Percentiles rank a stretch among this genome's conserved stretches.
Conservation (phyloP, 2,329 filamentous ascomycete species). For the Mycogone perniciosa region DNA sequence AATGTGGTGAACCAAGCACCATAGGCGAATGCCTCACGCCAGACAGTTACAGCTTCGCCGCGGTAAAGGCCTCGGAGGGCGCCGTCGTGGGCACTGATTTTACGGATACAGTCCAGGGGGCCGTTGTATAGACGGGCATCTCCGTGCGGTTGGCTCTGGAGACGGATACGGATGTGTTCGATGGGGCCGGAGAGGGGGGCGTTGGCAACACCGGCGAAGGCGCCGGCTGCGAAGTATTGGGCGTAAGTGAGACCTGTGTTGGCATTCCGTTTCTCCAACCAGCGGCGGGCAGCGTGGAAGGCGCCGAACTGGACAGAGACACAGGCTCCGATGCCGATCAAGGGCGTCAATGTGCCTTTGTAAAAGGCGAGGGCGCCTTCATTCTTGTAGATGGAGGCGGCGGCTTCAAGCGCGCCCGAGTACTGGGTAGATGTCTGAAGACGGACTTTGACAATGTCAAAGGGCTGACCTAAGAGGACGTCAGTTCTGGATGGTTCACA, state of each 20-base stretch:
- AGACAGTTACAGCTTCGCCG: constrained; percentile 76
- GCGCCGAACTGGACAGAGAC: constrained; percentile 98
- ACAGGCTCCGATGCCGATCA: constrained; percentile 94
- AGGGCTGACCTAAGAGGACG: constrained; percentile 52
- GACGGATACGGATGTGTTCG: constrained; percentile 91
- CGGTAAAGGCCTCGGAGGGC: constrained; percentile 74
- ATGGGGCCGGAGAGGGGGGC: constrained; percentile 83
- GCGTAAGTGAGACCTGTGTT: constrained; percentile 59
- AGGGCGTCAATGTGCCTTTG: constrained; percentile 92
- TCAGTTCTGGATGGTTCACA: no score
- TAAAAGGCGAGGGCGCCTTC: constrained; percentile 93
- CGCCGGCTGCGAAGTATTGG: constrained; percentile 86
- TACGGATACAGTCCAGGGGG: constrained; percentile 83
- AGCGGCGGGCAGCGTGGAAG: constrained; percentile 86
- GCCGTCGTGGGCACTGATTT: constrained; percentile 61
- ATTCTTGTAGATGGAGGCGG: constrained; percentile 74
- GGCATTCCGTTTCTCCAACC: constrained; percentile 71
- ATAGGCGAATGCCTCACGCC: constrained; percentile 90
- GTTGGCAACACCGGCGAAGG: constrained; percentile 90
- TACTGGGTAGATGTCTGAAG: constrained; percentile 85
- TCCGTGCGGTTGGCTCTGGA: constrained; percentile 95
- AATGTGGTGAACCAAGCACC: constrained; percentile 93
- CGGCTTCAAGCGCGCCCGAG: constrained; percentile 71
- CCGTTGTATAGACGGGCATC: constrained; percentile 70
- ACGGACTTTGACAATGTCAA: constrained; percentile 95